Percentiles rank a stretch among this genome's conserved stretches.
phyloP scores from a whole-genome alignment of 352 stramenopile species.

The Phytophthora agathidicida region DNA sequence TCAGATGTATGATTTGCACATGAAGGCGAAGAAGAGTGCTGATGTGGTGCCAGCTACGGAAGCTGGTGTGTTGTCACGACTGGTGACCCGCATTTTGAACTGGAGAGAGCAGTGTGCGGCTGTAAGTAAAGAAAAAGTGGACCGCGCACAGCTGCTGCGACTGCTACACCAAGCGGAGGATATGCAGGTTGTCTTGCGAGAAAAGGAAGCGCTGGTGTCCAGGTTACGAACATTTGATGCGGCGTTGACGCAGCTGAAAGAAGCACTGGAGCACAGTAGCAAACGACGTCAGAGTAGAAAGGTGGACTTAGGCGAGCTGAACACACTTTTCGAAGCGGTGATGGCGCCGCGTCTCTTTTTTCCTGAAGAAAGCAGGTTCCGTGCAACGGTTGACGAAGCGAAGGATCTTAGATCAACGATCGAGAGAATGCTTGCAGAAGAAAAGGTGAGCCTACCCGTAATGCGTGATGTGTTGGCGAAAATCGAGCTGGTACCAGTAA shows the following conservation, averaged over 20 bases:
- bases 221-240: conserved; percentile 59
- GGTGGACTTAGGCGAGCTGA: conserved; percentile 59
- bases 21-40: conserved; percentile 30
- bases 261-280: conserved; percentile 64
- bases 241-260: conserved; percentile 69
- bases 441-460: conserved; percentile 83
- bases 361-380: conserved; percentile 56
- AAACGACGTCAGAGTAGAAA: conserved; percentile 72
- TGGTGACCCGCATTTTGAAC: conserved; percentile 56
- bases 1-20: conserved; percentile 47
- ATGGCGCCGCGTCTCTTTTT: conserved; percentile 62
- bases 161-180: conserved; percentile 69
- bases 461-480: conserved; percentile 83
- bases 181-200: conserved; percentile 49
- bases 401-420: conserved; percentile 69
- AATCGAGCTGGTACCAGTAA: conserved; percentile 86
- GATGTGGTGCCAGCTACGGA: conserved; percentile 52
- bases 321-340: conserved; percentile 53
- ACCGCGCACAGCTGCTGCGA: conserved; percentile 51
- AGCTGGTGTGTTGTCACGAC: conserved; percentile 54
- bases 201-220: conserved; percentile 42
- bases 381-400: conserved; percentile 63
- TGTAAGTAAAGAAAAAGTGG: conserved; percentile 37
- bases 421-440: conserved; percentile 66
- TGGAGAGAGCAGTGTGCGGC: conserved; percentile 54